Evolutionary conservation across 805 yeast species (phyloP).

Genomic region (Metschnikowia shivogae): DNA sequence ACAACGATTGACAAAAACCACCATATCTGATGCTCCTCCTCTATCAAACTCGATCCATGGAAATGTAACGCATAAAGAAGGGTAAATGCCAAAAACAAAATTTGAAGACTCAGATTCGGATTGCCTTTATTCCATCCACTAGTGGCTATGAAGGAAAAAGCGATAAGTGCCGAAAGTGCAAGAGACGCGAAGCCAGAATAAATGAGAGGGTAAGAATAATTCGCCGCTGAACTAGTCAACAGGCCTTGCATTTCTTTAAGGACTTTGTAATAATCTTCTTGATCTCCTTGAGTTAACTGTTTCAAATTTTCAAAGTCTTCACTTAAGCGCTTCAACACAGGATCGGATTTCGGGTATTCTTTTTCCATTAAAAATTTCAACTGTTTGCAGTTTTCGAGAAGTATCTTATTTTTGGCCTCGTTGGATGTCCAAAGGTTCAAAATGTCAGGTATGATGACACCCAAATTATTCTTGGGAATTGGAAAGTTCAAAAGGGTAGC

Average conservation of each 20-base stretch:
- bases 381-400: constrained; percentile 58
- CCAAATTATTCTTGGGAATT: constrained; percentile 70
- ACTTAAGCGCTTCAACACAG: constrained; percentile 12
- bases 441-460: constrained; percentile 60
- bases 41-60: constrained; percentile 73
- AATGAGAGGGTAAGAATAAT: constrained; percentile 59
- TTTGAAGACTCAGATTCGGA: neutral
- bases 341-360: constrained; percentile 23
- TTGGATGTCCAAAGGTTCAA: constrained; percentile 46
- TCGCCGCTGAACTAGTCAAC: constrained; percentile 61
- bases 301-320: constrained; percentile 9
- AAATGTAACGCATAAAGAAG: constrained; percentile 60
- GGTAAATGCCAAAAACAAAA: constrained; percentile 33
- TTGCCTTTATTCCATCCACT: neutral
- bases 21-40: constrained; percentile 97
- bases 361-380: constrained; percentile 46
- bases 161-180: constrained; percentile 4
- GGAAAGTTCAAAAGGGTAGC: constrained; percentile 58
- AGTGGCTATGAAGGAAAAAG: neutral
- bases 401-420: constrained; percentile 29
- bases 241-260: constrained; percentile 46
- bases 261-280: constrained; percentile 26
- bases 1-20: constrained; percentile 47
- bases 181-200: constrained; percentile 14
- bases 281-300: constrained; percentile 9